Base-by-base conservation (phyloP, 352 stramenopile species). In the Globisporangium viniferum region DNA sequence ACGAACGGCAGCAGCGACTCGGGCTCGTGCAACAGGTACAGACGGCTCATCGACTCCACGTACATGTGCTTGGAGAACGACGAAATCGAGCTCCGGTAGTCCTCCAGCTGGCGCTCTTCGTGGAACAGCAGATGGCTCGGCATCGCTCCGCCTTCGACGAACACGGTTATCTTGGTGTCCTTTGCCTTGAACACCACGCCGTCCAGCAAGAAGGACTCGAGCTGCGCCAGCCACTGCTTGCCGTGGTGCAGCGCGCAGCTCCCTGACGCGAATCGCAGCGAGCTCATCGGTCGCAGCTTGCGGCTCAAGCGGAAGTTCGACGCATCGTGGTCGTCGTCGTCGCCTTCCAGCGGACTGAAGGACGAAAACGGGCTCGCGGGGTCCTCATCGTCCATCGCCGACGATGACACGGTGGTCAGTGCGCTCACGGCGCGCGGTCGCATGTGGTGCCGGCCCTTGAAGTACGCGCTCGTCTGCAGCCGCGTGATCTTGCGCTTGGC, bases 41-140 rank as follows among this genome's bases (percentile, higher is more conserved):
- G 72, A 1, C 88, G 83, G 36, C 75, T 79, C 80, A 94, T 90
- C 3, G 79, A 91, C 70, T 96, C 88, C 59, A 96, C 76, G 67
- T 96, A 96, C 82, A 95, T 89, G 75, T 95, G 86, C 72, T 93
- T 93, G 46, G 85, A 92, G 59, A 92, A 93, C 2, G 84, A 91
- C 54, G 82, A 91, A 3, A 84, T 76, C 29, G 79, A 84, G 66
- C 81, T 70, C 44, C 82, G 83, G 69, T 90, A 95, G 66, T 95
- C 88, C 2, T 73, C 74, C 22, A 93, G 72, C 31, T 78, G 61
- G 39, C 88, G 83, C 69, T 96, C 88, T 63, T 83, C 86, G 65
- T 96, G 88, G 67, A 96, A 96, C n/a, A 96, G 67, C 46, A 90
- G 72, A 59, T 91, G 82, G 53, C 80, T 92, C 4, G 88, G 88